These are phyloP conservation scores for Suillus subalutaceus DNA, from an alignment of 768 basidiomycete genomes.

Conservation along the genomic window DNA sequence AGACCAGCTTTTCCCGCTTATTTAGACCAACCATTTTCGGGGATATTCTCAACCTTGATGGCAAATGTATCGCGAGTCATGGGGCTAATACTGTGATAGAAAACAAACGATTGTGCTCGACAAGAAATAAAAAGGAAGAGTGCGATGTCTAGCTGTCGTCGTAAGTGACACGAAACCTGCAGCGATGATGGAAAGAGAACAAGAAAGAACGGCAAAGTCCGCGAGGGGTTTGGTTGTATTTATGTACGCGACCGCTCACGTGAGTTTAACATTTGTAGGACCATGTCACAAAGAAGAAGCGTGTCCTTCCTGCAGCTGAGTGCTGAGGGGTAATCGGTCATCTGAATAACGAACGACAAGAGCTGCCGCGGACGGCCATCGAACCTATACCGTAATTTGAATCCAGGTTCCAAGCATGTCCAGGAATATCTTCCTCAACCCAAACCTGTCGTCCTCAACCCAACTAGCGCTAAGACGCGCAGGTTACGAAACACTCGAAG, in stretches of 20 bases:
- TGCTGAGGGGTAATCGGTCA: background rate
- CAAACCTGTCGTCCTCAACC: conserved; percentile 46
- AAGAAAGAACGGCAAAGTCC: conserved; percentile 32
- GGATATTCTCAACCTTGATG: conserved; percentile 49
- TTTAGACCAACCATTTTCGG: conserved; percentile 32
- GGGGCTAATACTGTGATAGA: conserved; percentile 16
- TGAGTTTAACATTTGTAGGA: conserved; percentile 5
- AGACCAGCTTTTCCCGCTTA: background rate
- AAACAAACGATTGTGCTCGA: conserved; percentile 12
- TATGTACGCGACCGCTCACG: conserved; percentile 28
- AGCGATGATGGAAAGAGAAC: conserved; percentile 26
- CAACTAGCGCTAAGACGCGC: conserved; percentile 49
- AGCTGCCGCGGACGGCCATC: background rate
- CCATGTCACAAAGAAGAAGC: too few relatives aligned
- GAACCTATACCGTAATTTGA: background rate
- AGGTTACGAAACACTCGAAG: conserved; percentile 62
- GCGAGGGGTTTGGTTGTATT: conserved; percentile 18
- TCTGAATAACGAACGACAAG: background rate
- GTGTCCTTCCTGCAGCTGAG: background rate
- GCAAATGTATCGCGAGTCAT: conserved; percentile 39
- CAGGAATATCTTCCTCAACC: conserved; percentile 47
- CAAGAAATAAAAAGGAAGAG: conserved; percentile 3
- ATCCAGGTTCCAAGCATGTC: conserved; percentile 34
- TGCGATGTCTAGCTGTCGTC: background rate
- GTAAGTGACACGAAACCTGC: conserved; percentile 23